phyloP scores from a whole-genome alignment of 2,329 filamentous ascomycete genomes.

The Pseudocercospora pini-densiflorae region DNA sequence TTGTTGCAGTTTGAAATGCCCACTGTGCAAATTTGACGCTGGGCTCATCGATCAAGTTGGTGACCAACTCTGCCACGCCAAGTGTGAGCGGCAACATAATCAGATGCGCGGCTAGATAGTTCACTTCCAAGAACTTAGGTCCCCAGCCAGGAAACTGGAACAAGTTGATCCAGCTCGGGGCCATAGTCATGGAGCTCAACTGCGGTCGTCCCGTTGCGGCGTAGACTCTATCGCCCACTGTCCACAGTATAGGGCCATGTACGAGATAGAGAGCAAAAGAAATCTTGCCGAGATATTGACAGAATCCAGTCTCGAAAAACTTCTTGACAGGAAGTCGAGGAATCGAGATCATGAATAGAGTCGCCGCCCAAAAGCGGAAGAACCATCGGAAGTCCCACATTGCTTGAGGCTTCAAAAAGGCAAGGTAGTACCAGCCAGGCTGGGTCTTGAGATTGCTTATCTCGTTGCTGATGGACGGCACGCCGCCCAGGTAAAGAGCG shows the following conservation, averaged over 20 bases:
- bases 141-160: slow-evolving; percentile 13
- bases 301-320: slow-evolving; percentile 63
- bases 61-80: slow-evolving; percentile 10
- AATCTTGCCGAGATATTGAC: slow-evolving; percentile 65
- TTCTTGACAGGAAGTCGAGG: slow-evolving; percentile 60
- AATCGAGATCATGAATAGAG: slow-evolving; percentile 59
- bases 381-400: slow-evolving; percentile 36
- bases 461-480: slow-evolving; percentile 48
- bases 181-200: background rate
- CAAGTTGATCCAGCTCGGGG: slow-evolving; percentile 12
- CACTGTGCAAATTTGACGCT: slow-evolving; percentile 16
- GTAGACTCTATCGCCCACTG: slow-evolving; percentile 66
- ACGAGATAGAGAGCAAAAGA: slow-evolving; percentile 67
- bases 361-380: slow-evolving; percentile 50
- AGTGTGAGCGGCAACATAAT: slow-evolving; percentile 15
- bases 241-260: slow-evolving; percentile 65
- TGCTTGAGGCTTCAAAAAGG: slow-evolving; percentile 50
- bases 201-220: slow-evolving; percentile 43
- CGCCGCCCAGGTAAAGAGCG: slow-evolving; percentile 63
- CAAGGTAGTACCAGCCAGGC: slow-evolving; percentile 51
- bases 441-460: slow-evolving; percentile 10
- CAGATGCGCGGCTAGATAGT: slow-evolving; percentile 15
- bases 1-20: slow-evolving; percentile 6
- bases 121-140: slow-evolving; percentile 6
- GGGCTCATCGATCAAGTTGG: slow-evolving; percentile 12